A percentile compares a stretch with the other conserved stretches of the same genome.
phyloP scores from a whole-genome alignment of 495 filamentous ascomycete genomes.

The Neurospora discreta region DNA sequence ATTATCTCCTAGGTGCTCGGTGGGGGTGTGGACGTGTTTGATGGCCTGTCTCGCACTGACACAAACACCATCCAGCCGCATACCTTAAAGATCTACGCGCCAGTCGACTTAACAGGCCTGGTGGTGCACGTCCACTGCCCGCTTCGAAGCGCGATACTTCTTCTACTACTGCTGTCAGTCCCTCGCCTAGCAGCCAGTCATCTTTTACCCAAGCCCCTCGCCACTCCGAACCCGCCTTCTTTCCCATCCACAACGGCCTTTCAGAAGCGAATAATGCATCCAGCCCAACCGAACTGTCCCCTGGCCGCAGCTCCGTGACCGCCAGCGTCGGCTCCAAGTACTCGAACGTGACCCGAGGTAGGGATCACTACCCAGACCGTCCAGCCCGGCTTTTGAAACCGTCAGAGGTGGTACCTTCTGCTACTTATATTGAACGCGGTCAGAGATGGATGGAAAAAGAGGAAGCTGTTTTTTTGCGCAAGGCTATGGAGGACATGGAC shows the following conservation, averaged over 20 bases:
- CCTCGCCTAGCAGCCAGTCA: conserved; percentile 16
- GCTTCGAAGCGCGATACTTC: conserved; percentile 22
- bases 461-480: conserved; percentile 63
- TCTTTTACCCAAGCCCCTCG: conserved; percentile 25
- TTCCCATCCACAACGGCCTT: conserved; percentile 19
- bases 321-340: conserved; percentile 32
- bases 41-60: conserved; percentile 14
- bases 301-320: conserved; percentile 15
- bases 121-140: conserved; percentile 70
- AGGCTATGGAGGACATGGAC: conserved; percentile 69
- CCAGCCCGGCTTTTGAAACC: conserved; percentile 32
- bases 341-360: conserved; percentile 25
- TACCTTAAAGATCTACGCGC: conserved; percentile 74
- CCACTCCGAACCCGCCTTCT: conserved; percentile 30
- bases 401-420: conserved; percentile 42
- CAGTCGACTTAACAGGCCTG: conserved; percentile 64
- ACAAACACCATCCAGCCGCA: conserved; percentile 37
- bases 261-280: conserved; percentile 16
- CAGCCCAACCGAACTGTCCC: neutral
- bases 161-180: conserved; percentile 5
- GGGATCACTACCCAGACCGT: conserved; percentile 33
- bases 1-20: neutral
- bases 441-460: conserved; percentile 81
- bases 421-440: conserved; percentile 67
- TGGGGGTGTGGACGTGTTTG: neutral